Evolutionary conservation across 192 early-diverging fungal species (phyloP), one percentile per base, ranked within the genome.

Genomic region (Coemansia sp.): DNA sequence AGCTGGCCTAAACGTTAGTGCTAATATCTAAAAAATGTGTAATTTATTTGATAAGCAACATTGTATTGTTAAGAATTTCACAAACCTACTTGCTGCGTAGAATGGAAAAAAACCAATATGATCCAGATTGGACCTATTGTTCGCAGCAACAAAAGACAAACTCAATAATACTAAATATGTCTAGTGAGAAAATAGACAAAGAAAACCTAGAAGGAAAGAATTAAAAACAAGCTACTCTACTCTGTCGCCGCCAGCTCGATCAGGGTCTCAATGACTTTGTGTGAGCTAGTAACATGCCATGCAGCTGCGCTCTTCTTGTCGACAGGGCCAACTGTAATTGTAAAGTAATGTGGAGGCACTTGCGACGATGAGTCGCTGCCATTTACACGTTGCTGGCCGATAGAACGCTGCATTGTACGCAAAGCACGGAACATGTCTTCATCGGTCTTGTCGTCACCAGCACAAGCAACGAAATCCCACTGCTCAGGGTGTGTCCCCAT

Each of bases 361-460:
- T 66, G 61, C 46, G 29, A 53, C 12, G 67, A 60, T n/a, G 34
- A 21, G 10, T 18, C 18, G 52, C 51, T 51, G 16, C 25, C 48
- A 29, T 30, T 56, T 18, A 37, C 25, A n/a, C 35, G 31, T n/a
- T 61, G 15, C 40, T 71, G 42, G 30, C 35, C 58, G 26, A 81
- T 45, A 21, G 48, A 64, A 25, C 61, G 63, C 40, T 66, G 66
- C 39, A 72, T 65, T 7, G 58, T 56, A 31, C 74, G 74, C 62
- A 98, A 70, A 0, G 86, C 86, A 56, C 85, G 85, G 72, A 99
- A 98, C 95, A 99, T 98, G 72, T 97, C 96, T 72, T 98, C 95
- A 69, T 98, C 97, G 1, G 96, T 98, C 74, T 91, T 89, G 83
- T 97, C 96, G 70, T 98, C 95, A 23, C 97, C 96, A n/a, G 90